Evolutionary conservation across 1,284 basidiomycete species (phyloP), one percentile per base, ranked within the genome.

Genomic region (Filobasidium uniguttulatum): DNA sequence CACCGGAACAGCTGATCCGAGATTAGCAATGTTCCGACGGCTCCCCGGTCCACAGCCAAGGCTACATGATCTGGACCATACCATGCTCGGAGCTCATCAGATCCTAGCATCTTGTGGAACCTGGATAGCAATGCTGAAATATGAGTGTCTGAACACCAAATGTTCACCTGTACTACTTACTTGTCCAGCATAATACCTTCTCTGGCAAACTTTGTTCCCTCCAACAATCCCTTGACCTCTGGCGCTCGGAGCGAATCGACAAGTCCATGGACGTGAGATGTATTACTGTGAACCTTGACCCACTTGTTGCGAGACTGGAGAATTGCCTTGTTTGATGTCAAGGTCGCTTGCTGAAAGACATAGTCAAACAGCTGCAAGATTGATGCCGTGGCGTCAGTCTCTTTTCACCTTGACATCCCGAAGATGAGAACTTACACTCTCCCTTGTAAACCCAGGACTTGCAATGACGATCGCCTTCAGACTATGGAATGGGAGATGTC

Each of bases 141-240:
- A 25, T 22, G 17, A 23, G 14, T 9, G 22, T 6, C 10, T 19
- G 14, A 26, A 26, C 29, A 7, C 20, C 10, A 25, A 2, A 5
- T 4, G 14, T 6, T 6, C 12, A 15, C 4, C 14, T 14, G 43
- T 19, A 34, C 15, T 28, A 9, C 72, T 50, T 57, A 89, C 88
- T 77, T 89, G 67, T 94, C 89, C 2, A 96, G 73, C 66, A 86
- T 80, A 35, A 88, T 75, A 3, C 90, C 91, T 70, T 98, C 94
- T 46, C 85, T 76, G 0, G 94, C 90, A 69, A 98, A 99, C 64
- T 98, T 98, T 14, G 94, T 96, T 58, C 97, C 93, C 64, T 93
- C 91, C 48, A 98, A 50, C 62, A 68, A 64, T 50, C 45, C 33
- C 20, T 73, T 45, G 56, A 89, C 88, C 72, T 93, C 86, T 0